A percentile compares a stretch with the other conserved stretches of the same genome.
Conservation (phyloP, 2,329 filamentous ascomycete genomes). For the Colletotrichum coccodes region DNA sequence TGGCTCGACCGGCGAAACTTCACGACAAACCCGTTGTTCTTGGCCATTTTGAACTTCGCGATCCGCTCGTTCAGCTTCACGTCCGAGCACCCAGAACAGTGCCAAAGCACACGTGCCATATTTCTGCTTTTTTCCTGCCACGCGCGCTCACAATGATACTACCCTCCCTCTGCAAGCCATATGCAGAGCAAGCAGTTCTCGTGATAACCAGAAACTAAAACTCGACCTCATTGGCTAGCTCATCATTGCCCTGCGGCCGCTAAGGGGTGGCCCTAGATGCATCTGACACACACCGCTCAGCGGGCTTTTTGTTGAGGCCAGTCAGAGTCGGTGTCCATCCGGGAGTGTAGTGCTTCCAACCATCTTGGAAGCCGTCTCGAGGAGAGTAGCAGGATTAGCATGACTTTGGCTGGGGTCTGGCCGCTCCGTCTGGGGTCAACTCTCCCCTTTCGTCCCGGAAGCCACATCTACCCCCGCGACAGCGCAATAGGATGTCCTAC, state of each 20-base stretch:
- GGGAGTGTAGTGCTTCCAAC: slow-evolving; percentile 5
- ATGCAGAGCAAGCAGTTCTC: slow-evolving; percentile 25
- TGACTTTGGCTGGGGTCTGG: not conserved
- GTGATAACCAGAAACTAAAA: slow-evolving; percentile 9
- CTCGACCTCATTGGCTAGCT: slow-evolving; percentile 2
- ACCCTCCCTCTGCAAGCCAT: slow-evolving; percentile 32
- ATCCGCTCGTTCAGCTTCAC: slow-evolving; percentile 1
- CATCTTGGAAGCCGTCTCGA: slow-evolving; percentile 5
- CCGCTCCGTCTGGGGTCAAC: not conserved
- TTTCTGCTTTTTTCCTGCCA: slow-evolving; percentile 22
- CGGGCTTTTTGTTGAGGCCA: slow-evolving; percentile 30
- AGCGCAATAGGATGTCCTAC: not conserved
- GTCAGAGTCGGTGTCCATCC: slow-evolving; percentile 2
- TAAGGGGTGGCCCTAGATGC: slow-evolving; percentile 26
- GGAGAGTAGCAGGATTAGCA: slow-evolving; percentile 1
- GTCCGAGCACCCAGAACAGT: slow-evolving; percentile 1
- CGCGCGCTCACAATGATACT: slow-evolving; percentile 16
- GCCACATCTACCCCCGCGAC: not conserved
- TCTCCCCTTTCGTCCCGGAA: not conserved
- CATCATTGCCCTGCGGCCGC: slow-evolving; percentile 19
- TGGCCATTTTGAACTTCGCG: not conserved
- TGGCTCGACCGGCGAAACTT: not conserved
- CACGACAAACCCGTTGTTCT: slow-evolving; percentile 13
- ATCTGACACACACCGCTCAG: slow-evolving; percentile 34
- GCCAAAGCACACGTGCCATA: slow-evolving; percentile 21